phyloP scores from a whole-genome alignment of 768 basidiomycete species.

The Boletales sp. region DNA sequence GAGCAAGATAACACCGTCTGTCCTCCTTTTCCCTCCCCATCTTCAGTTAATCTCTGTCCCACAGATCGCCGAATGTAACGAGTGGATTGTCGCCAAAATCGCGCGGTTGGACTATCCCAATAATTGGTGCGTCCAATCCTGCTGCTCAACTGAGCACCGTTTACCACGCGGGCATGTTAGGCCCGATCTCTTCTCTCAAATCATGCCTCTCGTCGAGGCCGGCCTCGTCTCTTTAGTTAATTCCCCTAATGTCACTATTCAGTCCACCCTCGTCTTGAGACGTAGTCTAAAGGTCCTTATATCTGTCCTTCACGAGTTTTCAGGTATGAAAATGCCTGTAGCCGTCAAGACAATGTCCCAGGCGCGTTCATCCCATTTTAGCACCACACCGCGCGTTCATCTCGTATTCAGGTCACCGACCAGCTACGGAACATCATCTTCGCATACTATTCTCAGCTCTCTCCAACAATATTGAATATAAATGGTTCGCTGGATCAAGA shows the following conservation, averaged over 20 bases:
- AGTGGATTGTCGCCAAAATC: conserved; percentile 70
- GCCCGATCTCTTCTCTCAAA: conserved; percentile 30
- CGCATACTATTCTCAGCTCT: conserved; percentile 55
- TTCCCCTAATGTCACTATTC: conserved; percentile 39
- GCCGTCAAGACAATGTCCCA: conserved; percentile 65
- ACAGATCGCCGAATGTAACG: conserved; percentile 73
- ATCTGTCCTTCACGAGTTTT: conserved; percentile 65
- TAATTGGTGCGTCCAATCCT: conserved; percentile 51
- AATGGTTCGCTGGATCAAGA: conserved; percentile 33
- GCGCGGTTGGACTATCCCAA: conserved; percentile 74
- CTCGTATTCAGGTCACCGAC: conserved; percentile 19
- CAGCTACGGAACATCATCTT: conserved; percentile 51
- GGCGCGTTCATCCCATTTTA: conserved; percentile 35
- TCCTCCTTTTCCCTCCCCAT: conserved; percentile 24
- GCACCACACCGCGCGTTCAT: neutral
- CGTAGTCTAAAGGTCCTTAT: conserved; percentile 65
- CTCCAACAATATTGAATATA: conserved; percentile 33
- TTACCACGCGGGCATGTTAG: conserved; percentile 8
- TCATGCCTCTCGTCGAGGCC: conserved; percentile 53
- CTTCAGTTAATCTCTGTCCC: conserved; percentile 1
- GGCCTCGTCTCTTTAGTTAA: conserved; percentile 49
- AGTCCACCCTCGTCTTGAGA: conserved; percentile 48
- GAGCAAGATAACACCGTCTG: conserved; percentile 70
- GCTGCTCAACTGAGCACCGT: neutral
- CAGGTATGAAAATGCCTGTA: conserved; percentile 63